phyloP scores from a whole-genome alignment of 805 yeast species.

The Saccharomycopsis microspora region DNA sequence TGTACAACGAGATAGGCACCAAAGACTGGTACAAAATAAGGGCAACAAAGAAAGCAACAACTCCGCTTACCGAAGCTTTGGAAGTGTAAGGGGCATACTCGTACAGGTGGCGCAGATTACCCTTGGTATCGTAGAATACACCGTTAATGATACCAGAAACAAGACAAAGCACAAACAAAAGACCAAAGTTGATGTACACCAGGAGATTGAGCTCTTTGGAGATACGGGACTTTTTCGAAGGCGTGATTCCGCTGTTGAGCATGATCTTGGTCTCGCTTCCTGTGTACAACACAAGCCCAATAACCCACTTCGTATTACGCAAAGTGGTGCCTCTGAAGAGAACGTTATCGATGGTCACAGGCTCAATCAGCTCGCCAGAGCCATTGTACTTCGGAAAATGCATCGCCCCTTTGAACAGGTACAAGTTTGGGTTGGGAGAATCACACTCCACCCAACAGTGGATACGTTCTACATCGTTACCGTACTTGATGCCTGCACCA shows the following conservation, averaged over 20 bases:
- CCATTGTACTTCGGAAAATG: slow-evolving; percentile 32
- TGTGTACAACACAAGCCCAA: slow-evolving; percentile 67
- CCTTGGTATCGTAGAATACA: slow-evolving; percentile 34
- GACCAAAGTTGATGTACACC: slow-evolving; percentile 49
- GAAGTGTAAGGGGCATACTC: slow-evolving; percentile 54
- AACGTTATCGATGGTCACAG: slow-evolving; percentile 50
- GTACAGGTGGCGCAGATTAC: slow-evolving; percentile 39
- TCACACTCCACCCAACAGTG: slow-evolving; percentile 59
- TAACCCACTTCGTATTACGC: slow-evolving; percentile 66
- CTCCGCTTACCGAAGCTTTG: slow-evolving; percentile 52
- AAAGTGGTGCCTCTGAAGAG: slow-evolving; percentile 63
- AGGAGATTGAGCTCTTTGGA: slow-evolving; percentile 56
- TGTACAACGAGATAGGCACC: slow-evolving; percentile 72
- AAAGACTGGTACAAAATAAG: slow-evolving; percentile 64
- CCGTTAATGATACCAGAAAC: slow-evolving; percentile 66
- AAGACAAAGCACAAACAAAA: slow-evolving; percentile 55
- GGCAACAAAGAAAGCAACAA: slow-evolving; percentile 59
- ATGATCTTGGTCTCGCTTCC: slow-evolving; percentile 69
- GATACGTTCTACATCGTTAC: slow-evolving; percentile 47
- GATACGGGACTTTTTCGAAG: slow-evolving; percentile 57
- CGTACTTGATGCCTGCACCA: slow-evolving; percentile 41
- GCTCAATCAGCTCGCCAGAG: slow-evolving; percentile 29
- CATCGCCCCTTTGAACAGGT: slow-evolving; percentile 55
- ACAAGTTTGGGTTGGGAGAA: slow-evolving; percentile 56
- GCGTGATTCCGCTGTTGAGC: slow-evolving; percentile 70